Evolutionary conservation across 176 grass and related monocot species (phyloP).

Genomic region (Guadua angustifolia): DNA sequence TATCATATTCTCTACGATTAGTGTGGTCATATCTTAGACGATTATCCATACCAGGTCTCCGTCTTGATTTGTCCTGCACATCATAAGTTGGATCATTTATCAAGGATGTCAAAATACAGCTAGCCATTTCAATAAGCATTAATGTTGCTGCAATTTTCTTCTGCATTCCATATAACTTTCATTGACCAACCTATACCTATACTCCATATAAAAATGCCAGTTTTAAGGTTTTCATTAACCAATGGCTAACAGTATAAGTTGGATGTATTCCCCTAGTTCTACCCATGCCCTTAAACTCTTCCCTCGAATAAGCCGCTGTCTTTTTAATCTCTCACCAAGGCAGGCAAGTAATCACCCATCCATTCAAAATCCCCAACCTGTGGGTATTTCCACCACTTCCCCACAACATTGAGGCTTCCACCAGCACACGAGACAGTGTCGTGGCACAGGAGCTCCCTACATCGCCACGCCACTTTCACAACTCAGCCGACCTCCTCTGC

Average conservation of each 20-base stretch:
- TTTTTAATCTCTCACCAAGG: neutral
- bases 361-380: slow-evolving; percentile 14
- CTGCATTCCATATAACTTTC: neutral
- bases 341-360: neutral
- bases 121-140: slow-evolving; percentile 17
- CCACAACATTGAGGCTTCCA: neutral
- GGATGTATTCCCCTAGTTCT: neutral
- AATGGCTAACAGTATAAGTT: neutral
- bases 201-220: neutral
- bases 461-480: neutral
- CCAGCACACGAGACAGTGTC: neutral
- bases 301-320: neutral
- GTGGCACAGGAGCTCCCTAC: neutral
- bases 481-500: neutral
- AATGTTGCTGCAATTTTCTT: slow-evolving; percentile 1
- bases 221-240: neutral
- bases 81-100: slow-evolving; percentile 31
- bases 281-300: neutral
- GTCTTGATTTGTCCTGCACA: slow-evolving; percentile 69
- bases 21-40: slow-evolving; percentile 75
- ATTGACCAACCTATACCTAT: neutral
- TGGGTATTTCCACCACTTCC: neutral
- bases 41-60: slow-evolving; percentile 59
- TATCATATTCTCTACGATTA: slow-evolving; percentile 73
- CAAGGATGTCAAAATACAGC: slow-evolving; percentile 12